phyloP scores from a whole-genome alignment of 441 rosid genomes.

The Dalechampia spathulata region DNA sequence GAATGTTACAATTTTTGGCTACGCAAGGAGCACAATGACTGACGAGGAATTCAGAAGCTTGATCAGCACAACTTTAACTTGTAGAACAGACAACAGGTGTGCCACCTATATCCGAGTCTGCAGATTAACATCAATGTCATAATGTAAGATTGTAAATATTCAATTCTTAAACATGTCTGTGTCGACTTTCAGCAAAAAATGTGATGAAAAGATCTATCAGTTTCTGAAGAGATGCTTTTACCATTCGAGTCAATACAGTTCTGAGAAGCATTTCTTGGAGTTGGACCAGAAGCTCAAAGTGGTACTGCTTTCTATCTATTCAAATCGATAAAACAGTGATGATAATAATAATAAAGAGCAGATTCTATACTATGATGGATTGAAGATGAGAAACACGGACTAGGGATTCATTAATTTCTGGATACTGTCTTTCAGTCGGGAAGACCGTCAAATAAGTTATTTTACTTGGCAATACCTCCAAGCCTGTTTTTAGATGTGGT shows the following conservation, averaged over 20 bases:
- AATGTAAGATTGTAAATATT: background rate
- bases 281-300: constrained; percentile 62
- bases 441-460: constrained; percentile 64
- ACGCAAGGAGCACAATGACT: constrained; percentile 59
- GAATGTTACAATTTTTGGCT: constrained; percentile 69
- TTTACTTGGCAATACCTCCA: constrained; percentile 82
- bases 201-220: constrained; percentile 72
- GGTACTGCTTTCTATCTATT: too few relatives aligned
- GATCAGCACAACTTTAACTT: constrained; percentile 73
- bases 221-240: constrained; percentile 82
- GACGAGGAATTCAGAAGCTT: constrained; percentile 71
- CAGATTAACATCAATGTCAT: too few relatives aligned
- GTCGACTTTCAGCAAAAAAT: constrained; percentile 85
- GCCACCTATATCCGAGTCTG: too few relatives aligned
- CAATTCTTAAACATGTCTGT: too few relatives aligned
- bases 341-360: too few relatives aligned
- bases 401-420: too few relatives aligned
- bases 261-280: constrained; percentile 63
- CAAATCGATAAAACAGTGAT: too few relatives aligned
- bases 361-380: background rate
- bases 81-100: constrained; percentile 83
- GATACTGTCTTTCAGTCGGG: constrained; percentile 44
- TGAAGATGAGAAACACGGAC: too few relatives aligned
- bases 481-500: constrained; percentile 79
- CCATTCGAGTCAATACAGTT: constrained; percentile 74